These are phyloP conservation scores for Phytophthora ramorum DNA, from an alignment of 352 stramenopile genomes.

Conservation along the genomic window DNA sequence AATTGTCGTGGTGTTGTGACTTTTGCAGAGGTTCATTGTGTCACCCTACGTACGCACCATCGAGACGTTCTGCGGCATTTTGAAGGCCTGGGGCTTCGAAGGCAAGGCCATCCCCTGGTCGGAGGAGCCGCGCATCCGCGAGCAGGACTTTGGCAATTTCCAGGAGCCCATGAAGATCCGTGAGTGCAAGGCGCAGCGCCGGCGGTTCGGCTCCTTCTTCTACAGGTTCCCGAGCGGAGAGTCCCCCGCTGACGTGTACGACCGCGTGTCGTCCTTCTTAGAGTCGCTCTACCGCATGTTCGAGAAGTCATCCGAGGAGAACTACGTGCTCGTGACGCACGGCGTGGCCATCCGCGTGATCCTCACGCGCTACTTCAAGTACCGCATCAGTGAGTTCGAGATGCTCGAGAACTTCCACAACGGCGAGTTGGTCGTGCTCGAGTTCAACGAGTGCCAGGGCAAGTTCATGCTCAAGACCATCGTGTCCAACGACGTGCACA, in stretches of 20 bases:
- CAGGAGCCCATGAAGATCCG: constrained; percentile 84
- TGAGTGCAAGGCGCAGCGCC: constrained; percentile 79
- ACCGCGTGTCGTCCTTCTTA: constrained; percentile 89
- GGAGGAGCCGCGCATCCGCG: constrained; percentile 88
- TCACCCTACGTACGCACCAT: constrained; percentile 88
- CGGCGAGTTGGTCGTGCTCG: constrained; percentile 83
- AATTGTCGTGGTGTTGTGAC: constrained; percentile 5
- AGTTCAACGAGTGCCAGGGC: constrained; percentile 65
- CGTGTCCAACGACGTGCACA: constrained; percentile 64
- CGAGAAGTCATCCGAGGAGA: constrained; percentile 75
- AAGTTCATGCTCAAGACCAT: constrained; percentile 75
- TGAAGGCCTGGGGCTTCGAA: constrained; percentile 68
- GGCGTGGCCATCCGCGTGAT: constrained; percentile 90
- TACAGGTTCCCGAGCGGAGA: constrained; percentile 91
- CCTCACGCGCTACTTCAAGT: constrained; percentile 91
- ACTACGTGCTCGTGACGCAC: constrained; percentile 90
- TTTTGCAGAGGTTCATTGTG: constrained; percentile 78
- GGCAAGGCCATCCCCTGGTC: constrained; percentile 69
- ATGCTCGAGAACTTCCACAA: constrained; percentile 88
- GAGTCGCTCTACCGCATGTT: constrained; percentile 90
- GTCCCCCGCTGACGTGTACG: constrained; percentile 88
- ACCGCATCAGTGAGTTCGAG: constrained; percentile 87
- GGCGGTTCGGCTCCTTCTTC: constrained; percentile 89
- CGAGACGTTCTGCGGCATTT: constrained; percentile 88
- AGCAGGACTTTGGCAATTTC: constrained; percentile 93